phyloP scores from a whole-genome alignment of 176 grass and related monocot genomes.

The Raddia guianensis region DNA sequence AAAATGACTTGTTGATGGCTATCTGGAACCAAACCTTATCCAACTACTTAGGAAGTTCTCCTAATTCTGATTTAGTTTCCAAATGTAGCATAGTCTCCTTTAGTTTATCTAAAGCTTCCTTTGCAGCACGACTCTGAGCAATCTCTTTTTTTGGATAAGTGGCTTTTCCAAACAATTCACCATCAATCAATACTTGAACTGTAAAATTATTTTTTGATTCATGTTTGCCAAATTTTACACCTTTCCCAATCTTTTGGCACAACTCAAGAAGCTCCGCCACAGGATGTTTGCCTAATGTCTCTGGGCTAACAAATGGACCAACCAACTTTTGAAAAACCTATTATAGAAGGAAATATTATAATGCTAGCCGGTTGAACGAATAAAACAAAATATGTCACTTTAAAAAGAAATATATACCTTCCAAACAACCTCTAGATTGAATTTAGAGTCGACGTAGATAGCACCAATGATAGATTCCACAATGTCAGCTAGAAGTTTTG shows the following conservation, averaged over 20 bases:
- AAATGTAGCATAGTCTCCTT: slow-evolving; percentile 31
- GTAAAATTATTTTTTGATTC: slow-evolving; percentile 50
- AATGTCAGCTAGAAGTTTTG: slow-evolving; percentile 65
- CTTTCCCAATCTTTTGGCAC: slow-evolving; percentile 50
- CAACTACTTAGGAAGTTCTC: slow-evolving; percentile 22
- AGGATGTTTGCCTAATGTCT: slow-evolving; percentile 70
- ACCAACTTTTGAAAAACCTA: slow-evolving; percentile 67
- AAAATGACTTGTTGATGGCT: background rate
- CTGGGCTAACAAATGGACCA: slow-evolving; percentile 51
- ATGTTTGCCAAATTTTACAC: slow-evolving; percentile 48
- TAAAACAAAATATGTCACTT: slow-evolving; percentile 10
- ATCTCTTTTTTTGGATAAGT: slow-evolving; percentile 61
- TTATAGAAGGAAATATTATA: slow-evolving; percentile 10
- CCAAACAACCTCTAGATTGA: slow-evolving; percentile 57
- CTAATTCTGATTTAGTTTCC: background rate
- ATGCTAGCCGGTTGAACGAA: background rate
- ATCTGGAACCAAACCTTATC: slow-evolving; percentile 16
- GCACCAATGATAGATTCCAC: slow-evolving; percentile 78
- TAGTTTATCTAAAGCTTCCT: slow-evolving; percentile 56
- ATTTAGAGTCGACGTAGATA: slow-evolving; percentile 57
- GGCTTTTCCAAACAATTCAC: slow-evolving; percentile 48
- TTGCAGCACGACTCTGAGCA: slow-evolving; percentile 62
- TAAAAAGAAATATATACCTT: slow-evolving; percentile 36
- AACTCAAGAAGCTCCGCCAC: slow-evolving; percentile 67
- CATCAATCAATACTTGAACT: slow-evolving; percentile 60